Base-by-base conservation (phyloP, 2,329 filamentous ascomycete genomes). In the Ceratocystis huliohia region DNA sequence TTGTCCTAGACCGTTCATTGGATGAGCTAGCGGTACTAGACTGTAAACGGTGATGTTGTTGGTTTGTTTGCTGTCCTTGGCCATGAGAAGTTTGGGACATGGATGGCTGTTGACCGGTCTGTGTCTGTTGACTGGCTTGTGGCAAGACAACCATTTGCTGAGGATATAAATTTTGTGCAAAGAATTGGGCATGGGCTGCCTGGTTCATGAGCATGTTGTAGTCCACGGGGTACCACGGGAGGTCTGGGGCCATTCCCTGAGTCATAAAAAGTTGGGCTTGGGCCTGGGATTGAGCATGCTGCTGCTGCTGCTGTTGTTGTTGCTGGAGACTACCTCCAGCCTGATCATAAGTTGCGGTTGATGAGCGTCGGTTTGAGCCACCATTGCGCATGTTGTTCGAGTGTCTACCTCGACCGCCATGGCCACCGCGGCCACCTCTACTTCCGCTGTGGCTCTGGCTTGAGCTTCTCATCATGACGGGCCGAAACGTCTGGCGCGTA, bases 391-490 rank as follows among this genome's bases (percentile, higher is more conserved):
- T 73, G 67, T 74, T 75, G 62, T 63, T 75, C 53, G 74, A 75
- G 69, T 81, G 79, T 44, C 81, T 78, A 45, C 76, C 77, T 56
- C 80, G 79, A n/a, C 80, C 75, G 57, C 80, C 78, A 62, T 65
- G 64, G 28, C 68, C 64, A 57, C 68, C 65, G 33, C 69, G 68
- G 22, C 56, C 64, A 0, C 79, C 78, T 17, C 80, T 79, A 41
- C 81, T 77, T 41, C 76, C 75, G 22, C 76, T 75, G 66, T 83
- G 79, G 63, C 82, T 81, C 69, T 86, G 83, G 3, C 84, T 87
- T 30, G 83, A 82, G 72, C 83, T 87, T 68, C 84, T 78, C 61
- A 85, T 69, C 64, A 84, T 74, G n/a, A 82, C 78, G 8, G 84
- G 84, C 46, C 80, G 78, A 5, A 78, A 74, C 1, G 79, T 74